A percentile compares a stretch with the other conserved stretches of the same genome.
Evolutionary conservation across 352 stramenopile genomes (phyloP).

Genomic region (Albugo laibachii): DNA sequence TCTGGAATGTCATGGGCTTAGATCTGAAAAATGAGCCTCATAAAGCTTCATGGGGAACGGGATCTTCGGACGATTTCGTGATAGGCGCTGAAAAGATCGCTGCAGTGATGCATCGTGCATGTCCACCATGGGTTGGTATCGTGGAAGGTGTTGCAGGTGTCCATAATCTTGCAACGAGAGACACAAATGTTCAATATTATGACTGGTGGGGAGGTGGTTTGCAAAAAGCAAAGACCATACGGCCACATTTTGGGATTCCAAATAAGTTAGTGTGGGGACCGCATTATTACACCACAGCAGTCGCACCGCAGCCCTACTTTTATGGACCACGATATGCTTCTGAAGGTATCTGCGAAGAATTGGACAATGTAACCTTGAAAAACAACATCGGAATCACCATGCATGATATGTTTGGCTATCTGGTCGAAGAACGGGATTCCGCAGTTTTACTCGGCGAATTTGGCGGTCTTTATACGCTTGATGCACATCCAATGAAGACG

Average conservation of each 20-base stretch:
- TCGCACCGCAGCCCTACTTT: constrained; percentile 52
- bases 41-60: constrained; percentile 43
- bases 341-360: constrained; percentile 19
- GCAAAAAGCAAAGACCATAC: constrained; percentile 23
- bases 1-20: constrained; percentile 68
- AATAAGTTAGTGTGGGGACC: constrained; percentile 72
- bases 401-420: constrained; percentile 59
- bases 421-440: constrained; percentile 21
- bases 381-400: constrained; percentile 31
- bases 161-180: constrained; percentile 26
- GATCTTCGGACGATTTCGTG: constrained; percentile 39
- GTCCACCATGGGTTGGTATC: constrained; percentile 55
- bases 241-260: constrained; percentile 24
- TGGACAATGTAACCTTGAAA: constrained; percentile 28
- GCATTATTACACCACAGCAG: constrained; percentile 67
- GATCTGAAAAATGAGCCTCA: constrained; percentile 71
- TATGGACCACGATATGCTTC: constrained; percentile 33
- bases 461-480: constrained; percentile 41
- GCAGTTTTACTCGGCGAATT: constrained; percentile 61
- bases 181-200: constrained; percentile 33
- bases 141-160: constrained; percentile 39
- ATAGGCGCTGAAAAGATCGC: constrained; percentile 45
- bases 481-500: constrained; percentile 39
- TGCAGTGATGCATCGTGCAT: constrained; percentile 52
- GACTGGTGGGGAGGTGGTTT: constrained; percentile 67